Base-by-base conservation (phyloP, 345 rosid species). In the Trapa incisa region DNA sequence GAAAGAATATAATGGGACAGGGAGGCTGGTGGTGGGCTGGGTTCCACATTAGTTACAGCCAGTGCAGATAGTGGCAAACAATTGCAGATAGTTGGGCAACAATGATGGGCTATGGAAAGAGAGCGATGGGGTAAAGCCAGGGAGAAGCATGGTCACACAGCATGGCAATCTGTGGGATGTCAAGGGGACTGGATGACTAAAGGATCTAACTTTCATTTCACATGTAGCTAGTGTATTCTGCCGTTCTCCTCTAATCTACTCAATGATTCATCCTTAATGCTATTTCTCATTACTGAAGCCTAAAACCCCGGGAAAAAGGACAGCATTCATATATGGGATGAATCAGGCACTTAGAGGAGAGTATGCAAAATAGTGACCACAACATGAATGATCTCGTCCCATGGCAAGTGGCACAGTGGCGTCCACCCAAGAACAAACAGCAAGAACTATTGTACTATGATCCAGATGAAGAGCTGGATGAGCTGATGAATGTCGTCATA, bases 11-110 rank as follows among this genome's bases (percentile, higher is more conserved):
- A 37, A 62, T 62, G 65, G 65, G 42, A 64, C 48, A 64, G 12
- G 48, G 67, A 58, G 63, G 38, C 37, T 58, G 63, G 1, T 58
- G 38, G 38, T 39, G 67, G 48, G 65, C 22, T 37, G 17, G 45
- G 39, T 62, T 62, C 65, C 65, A 43, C 37, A 36, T 17, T 62
- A 6, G 65, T 37, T 62, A 37, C 65, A 37, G 16, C 43, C 38
- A 17, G 43, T 62, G 35, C 6, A 42, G 48, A 64, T 38, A 64
- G 67, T 64, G 67, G 67, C 67, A 64, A 64, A 36, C 67, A 64
- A 39, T 17, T 16, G 47, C 1, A 7, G 47, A 39, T 14, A 64
- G 67, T 32, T 17, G 35, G 4, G n/a, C 32, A 64, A n/a, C 48
- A 38, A 39, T 35, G 6, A 16, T 8, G 63, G 15, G 16, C 12